These are phyloP conservation scores for Boletus sensibilis DNA, from an alignment of 768 basidiomycete genomes.

Conservation along the genomic window DNA sequence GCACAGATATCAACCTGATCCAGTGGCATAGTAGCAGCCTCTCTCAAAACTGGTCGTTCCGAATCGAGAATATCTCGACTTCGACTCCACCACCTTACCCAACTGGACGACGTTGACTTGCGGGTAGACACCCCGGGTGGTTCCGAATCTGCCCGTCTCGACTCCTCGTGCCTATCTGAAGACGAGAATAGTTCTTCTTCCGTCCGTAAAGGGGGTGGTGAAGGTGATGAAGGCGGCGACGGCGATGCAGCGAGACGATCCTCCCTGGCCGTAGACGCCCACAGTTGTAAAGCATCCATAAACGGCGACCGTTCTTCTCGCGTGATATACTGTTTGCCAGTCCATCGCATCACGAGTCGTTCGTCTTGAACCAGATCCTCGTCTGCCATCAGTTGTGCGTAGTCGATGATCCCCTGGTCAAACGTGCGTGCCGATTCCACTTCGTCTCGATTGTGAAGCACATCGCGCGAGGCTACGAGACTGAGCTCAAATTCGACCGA, in stretches of 20 bases:
- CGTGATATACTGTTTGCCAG: slow-evolving; percentile 72
- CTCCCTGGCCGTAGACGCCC: slow-evolving; percentile 40
- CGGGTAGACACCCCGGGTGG: slow-evolving; percentile 37
- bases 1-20: slow-evolving; percentile 19
- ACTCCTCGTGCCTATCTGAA: slow-evolving; percentile 25
- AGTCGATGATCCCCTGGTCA: slow-evolving; percentile 60
- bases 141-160: slow-evolving; percentile 38
- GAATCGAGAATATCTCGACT: slow-evolving; percentile 40
- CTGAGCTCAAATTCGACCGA: slow-evolving; percentile 74
- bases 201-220: slow-evolving; percentile 14
- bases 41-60: slow-evolving; percentile 26
- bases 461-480: slow-evolving; percentile 41
- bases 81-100: slow-evolving; percentile 84
- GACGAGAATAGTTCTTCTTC: slow-evolving; percentile 30
- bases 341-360: slow-evolving; percentile 73
- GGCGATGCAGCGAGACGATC: slow-evolving; percentile 20
- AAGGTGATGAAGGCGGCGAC: slow-evolving; percentile 6
- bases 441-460: slow-evolving; percentile 42
- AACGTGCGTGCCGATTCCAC: slow-evolving; percentile 58
- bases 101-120: slow-evolving; percentile 60
- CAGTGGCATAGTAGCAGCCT: slow-evolving; percentile 23
- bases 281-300: slow-evolving; percentile 68
- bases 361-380: slow-evolving; percentile 58
- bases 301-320: slow-evolving; percentile 71
- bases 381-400: slow-evolving; percentile 63